These are phyloP conservation scores for Sphaerobolus stellatus DNA, from an alignment of 1,284 basidiomycete species.

Conservation along the genomic window DNA sequence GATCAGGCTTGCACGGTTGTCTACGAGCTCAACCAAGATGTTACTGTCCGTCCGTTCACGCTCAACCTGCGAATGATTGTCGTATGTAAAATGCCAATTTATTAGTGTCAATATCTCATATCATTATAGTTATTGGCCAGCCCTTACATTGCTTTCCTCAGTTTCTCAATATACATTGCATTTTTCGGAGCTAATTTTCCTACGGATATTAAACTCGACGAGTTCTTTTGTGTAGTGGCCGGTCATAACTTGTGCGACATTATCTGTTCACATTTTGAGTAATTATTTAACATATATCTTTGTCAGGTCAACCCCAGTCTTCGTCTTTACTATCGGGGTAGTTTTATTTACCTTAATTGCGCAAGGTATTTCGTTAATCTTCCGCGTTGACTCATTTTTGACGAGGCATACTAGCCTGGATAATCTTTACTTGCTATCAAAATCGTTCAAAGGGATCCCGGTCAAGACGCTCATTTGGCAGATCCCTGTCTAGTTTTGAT, in stretches of 20 bases:
- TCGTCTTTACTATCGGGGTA: background rate
- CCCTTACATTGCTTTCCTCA: conserved; percentile 5
- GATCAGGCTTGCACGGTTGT: background rate
- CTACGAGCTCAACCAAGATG: background rate
- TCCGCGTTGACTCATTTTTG: background rate
- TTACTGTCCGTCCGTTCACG: background rate
- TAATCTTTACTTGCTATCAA: conserved; percentile 1
- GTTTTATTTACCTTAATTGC: background rate
- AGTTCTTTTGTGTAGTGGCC: conserved; percentile 1
- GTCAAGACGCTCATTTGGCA: background rate
- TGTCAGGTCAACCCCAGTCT: background rate
- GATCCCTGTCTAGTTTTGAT: background rate
- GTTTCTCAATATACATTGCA: conserved; percentile 1
- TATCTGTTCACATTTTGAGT: background rate
- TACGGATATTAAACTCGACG: background rate
- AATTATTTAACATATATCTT: background rate
- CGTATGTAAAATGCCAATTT: background rate
- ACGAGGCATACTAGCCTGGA: conserved; percentile 4
- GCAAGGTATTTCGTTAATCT: background rate
- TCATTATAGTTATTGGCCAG: background rate
- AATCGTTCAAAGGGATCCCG: background rate
- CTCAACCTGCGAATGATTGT: conserved; percentile 2
- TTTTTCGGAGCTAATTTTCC: background rate
- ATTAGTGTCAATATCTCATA: background rate
- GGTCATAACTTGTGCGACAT: background rate